Percentiles rank a stretch among this genome's conserved stretches.
These are phyloP conservation scores for Aquilaria agallochum DNA, from an alignment of 441 rosid species.

Conservation along the genomic window DNA sequence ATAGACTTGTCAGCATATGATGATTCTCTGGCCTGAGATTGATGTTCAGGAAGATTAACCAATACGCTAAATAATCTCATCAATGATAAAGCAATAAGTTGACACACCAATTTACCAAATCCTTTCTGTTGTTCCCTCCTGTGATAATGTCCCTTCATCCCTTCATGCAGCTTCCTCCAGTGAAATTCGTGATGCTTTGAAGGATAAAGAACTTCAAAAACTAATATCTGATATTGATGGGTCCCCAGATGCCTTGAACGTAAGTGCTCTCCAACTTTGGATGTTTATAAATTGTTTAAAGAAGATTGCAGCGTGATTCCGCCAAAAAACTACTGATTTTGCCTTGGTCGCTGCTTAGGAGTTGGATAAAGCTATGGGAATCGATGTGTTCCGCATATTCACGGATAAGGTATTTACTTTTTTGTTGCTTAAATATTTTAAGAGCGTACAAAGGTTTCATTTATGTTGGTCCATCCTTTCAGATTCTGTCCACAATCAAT, in stretches of 20 bases:
- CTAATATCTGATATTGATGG: conserved; percentile 50
- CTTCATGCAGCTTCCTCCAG: conserved; percentile 53
- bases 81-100: too few species aligned
- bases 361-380: conserved; percentile 70
- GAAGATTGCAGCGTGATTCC: background rate
- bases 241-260: conserved; percentile 53
- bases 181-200: conserved; percentile 58
- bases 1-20: background rate
- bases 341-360: conserved; percentile 38
- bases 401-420: conserved; percentile 53
- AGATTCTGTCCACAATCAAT: conserved; percentile 39
- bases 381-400: conserved; percentile 51
- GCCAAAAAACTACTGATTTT: background rate
- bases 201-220: conserved; percentile 53
- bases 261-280: conserved; percentile 19
- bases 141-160: background rate
- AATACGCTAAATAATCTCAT: too few species aligned
- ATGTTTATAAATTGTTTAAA: background rate
- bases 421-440: background rate
- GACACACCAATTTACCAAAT: too few species aligned
- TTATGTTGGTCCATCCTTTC: conserved; percentile 7
- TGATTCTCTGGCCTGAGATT: too few species aligned
- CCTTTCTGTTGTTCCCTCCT: background rate
- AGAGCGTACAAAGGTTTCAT: background rate
- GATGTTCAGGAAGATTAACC: too few species aligned